Evolutionary conservation across 169 alveolate species (phyloP).

Genomic region (Sarcocystis neurona): DNA sequence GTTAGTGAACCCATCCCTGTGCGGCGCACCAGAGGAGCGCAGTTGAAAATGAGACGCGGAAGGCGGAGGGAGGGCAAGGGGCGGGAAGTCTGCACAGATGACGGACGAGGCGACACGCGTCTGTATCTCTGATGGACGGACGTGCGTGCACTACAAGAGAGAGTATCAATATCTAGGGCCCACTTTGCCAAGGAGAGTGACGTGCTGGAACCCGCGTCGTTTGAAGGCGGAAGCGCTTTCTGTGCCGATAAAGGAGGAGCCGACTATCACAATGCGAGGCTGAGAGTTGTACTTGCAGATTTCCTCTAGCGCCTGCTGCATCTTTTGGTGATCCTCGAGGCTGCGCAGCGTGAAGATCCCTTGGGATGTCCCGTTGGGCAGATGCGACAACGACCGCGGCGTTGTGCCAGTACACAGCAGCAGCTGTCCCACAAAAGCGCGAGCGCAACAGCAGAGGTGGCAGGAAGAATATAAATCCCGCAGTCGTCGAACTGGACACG

Average conservation of each 20-base stretch:
- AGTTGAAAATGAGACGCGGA: no score
- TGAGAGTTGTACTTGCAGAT: background rate
- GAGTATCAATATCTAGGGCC: no score
- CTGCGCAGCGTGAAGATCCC: constrained; percentile 56
- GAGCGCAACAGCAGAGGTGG: no score
- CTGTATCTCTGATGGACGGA: no score
- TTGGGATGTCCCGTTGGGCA: constrained; percentile 17
- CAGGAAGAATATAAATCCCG: no score
- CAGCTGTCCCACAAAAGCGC: constrained; percentile 28
- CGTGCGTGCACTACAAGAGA: no score
- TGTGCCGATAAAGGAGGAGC: constrained; percentile 68
- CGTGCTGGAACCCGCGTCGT: constrained; percentile 44
- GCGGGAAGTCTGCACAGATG: no score
- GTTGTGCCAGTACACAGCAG: constrained; percentile 61
- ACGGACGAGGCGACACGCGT: no score
- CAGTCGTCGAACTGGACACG: no score
- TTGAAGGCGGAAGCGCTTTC: constrained; percentile 65
- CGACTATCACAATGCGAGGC: constrained; percentile 52
- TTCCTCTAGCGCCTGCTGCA: background rate
- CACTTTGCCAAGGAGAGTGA: constrained; percentile 64
- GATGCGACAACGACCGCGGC: constrained; percentile 33
- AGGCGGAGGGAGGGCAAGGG: no score
- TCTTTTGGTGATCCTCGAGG: background rate
- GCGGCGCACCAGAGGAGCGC: no score
- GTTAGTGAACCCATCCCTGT: no score